phyloP scores from a whole-genome alignment of 2,329 filamentous ascomycete species.

The Botrytis cinerea region DNA sequence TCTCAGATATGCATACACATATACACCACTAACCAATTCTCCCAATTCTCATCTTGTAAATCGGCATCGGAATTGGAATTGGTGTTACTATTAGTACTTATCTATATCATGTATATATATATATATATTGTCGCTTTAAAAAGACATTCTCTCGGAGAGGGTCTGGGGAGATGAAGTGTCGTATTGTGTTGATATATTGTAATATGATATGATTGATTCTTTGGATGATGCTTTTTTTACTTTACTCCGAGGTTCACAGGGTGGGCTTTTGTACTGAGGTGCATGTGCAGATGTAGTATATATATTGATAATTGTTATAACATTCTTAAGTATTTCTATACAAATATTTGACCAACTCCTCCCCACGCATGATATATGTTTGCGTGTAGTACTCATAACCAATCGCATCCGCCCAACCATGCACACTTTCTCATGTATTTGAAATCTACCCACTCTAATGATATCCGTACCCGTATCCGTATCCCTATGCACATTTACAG shows the following conservation, averaged over 20 bases:
- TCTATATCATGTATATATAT: too few relatives aligned
- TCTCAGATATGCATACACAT: neutral
- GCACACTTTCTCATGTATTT: neutral
- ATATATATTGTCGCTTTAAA: too few relatives aligned
- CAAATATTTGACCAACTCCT: neutral
- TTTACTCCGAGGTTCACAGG: neutral
- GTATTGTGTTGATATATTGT: too few relatives aligned
- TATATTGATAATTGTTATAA: neutral
- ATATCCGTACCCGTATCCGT: neutral
- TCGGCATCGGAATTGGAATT: too few relatives aligned
- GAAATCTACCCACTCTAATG: neutral
- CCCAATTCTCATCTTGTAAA: too few relatives aligned
- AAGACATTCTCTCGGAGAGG: neutral
- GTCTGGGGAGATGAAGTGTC: too few relatives aligned
- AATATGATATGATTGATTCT: neutral
- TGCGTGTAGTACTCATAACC: neutral
- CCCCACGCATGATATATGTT: neutral
- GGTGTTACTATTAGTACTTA: neutral
- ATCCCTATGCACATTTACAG: neutral
- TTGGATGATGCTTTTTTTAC: neutral
- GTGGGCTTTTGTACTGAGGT: neutral
- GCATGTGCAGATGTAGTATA: neutral
- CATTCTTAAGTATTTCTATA: neutral
- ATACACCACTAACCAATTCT: neutral
- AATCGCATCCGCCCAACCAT: neutral